phyloP scores from a whole-genome alignment of 2,329 filamentous ascomycete species.

The Fusarium armeniacum region DNA sequence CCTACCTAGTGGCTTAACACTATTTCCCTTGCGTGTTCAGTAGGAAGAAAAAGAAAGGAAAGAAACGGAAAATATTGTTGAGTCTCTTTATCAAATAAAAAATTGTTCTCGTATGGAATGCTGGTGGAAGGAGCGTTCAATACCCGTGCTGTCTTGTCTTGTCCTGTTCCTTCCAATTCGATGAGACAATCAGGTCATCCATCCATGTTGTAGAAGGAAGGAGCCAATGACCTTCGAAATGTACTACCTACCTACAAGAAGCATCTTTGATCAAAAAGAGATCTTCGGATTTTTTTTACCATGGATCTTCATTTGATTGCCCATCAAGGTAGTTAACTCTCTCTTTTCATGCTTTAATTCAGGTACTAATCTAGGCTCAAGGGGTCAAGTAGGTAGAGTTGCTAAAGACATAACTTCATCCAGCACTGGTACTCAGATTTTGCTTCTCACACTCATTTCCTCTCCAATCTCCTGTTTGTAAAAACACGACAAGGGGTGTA shows the following conservation, averaged over 20 bases:
- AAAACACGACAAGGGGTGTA: background rate
- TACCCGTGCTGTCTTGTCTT: background rate
- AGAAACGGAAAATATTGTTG: no score
- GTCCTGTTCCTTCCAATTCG: background rate
- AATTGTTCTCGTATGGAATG: no score
- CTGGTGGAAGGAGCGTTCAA: background rate
- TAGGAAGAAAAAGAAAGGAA: background rate
- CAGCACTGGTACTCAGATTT: background rate
- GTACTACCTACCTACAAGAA: background rate
- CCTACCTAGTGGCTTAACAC: no score
- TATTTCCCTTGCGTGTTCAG: background rate
- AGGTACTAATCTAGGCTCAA: no score
- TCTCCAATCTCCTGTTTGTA: background rate
- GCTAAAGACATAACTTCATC: background rate
- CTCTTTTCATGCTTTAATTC: background rate
- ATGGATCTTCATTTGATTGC: background rate
- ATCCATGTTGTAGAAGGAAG: background rate
- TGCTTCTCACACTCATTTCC: no score
- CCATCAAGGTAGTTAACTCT: conserved; percentile 22
- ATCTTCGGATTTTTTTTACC: no score
- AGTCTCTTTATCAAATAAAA: background rate
- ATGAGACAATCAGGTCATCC: background rate
- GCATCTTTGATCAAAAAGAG: no score
- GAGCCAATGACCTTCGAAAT: background rate
- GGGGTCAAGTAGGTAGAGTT: no score